Conservation (phyloP, 768 basidiomycete species). For the Leccinum boreale region DNA sequence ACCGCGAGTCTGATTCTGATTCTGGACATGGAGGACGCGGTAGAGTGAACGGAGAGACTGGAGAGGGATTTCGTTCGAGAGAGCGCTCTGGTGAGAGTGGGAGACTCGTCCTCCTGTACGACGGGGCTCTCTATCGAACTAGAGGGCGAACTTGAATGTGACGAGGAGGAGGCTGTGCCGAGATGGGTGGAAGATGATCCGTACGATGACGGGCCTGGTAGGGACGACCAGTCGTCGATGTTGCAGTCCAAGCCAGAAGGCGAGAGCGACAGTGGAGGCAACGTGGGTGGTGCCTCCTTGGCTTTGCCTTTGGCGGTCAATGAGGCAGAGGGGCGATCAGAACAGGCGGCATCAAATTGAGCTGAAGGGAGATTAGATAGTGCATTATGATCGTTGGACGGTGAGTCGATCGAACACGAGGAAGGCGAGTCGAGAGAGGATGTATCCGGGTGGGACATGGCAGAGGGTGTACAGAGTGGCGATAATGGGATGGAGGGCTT, state of each 20-base stretch:
- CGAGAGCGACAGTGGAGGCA: constrained; percentile 45
- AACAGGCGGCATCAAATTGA: too few relatives aligned
- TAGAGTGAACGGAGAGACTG: constrained; percentile 45
- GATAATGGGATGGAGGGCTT: too few relatives aligned
- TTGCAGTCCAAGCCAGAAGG: constrained; percentile 35
- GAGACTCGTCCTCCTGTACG: constrained; percentile 13
- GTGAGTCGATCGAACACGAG: too few relatives aligned
- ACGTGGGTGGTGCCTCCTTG: too few relatives aligned
- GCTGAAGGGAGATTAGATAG: too few relatives aligned
- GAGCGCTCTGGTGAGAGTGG: constrained; percentile 12
- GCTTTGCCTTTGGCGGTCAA: constrained; percentile 42
- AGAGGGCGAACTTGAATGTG: too few relatives aligned
- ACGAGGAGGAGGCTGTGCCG: too few relatives aligned
- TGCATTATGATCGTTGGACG: too few relatives aligned
- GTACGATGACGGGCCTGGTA: constrained; percentile 3
- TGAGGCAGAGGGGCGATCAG: constrained; percentile 16
- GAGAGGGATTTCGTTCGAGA: constrained; percentile 51
- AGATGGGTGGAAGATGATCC: too few relatives aligned
- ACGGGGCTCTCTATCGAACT: constrained; percentile 9
- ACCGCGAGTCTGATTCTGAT: constrained; percentile 45
- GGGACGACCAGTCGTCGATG: constrained; percentile 37
- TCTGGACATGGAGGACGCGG: constrained; percentile 46
- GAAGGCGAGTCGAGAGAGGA: too few relatives aligned
- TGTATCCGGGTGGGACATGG: too few relatives aligned
- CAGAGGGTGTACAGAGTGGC: too few relatives aligned